A percentile compares a stretch with the other conserved stretches of the same genome.
These are phyloP conservation scores for Raphanus hybrid DNA, from an alignment of 441 rosid genomes.

Conservation along the genomic window DNA sequence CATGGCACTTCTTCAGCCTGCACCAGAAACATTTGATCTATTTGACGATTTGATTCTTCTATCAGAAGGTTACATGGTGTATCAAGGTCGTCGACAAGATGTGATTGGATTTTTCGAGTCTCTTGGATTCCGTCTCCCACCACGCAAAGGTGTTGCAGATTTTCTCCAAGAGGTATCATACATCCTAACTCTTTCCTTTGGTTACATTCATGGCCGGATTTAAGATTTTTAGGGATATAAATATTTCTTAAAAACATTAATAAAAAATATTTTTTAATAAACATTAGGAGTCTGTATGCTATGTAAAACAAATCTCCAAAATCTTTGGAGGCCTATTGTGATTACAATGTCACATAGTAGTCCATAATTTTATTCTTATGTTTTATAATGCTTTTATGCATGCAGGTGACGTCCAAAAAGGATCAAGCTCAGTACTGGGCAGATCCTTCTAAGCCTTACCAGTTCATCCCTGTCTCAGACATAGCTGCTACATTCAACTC, in stretches of 20 bases:
- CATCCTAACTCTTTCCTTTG: slow-evolving; percentile 12
- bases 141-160: slow-evolving; percentile 90
- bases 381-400: slow-evolving; percentile 22
- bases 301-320: no score
- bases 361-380: neutral
- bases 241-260: no score
- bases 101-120: slow-evolving; percentile 85
- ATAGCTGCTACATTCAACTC: slow-evolving; percentile 81
- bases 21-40: slow-evolving; percentile 92
- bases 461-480: slow-evolving; percentile 61
- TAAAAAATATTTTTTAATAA: no score
- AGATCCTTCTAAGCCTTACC: slow-evolving; percentile 74
- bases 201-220: no score
- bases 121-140: slow-evolving; percentile 76
- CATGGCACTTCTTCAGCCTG: slow-evolving; percentile 97
- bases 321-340: no score
- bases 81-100: slow-evolving; percentile 80
- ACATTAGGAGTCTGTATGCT: no score
- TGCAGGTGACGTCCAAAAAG: slow-evolving; percentile 86
- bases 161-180: slow-evolving; percentile 89
- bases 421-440: slow-evolving; percentile 99
- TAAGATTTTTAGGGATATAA: no score
- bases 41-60: slow-evolving; percentile 83
- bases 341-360: neutral
- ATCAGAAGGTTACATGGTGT: slow-evolving; percentile 86